A percentile compares a stretch with the other conserved stretches of the same genome.
phyloP scores from a whole-genome alignment of 208 protist genomes.

The Crithidia bombi region DNA sequence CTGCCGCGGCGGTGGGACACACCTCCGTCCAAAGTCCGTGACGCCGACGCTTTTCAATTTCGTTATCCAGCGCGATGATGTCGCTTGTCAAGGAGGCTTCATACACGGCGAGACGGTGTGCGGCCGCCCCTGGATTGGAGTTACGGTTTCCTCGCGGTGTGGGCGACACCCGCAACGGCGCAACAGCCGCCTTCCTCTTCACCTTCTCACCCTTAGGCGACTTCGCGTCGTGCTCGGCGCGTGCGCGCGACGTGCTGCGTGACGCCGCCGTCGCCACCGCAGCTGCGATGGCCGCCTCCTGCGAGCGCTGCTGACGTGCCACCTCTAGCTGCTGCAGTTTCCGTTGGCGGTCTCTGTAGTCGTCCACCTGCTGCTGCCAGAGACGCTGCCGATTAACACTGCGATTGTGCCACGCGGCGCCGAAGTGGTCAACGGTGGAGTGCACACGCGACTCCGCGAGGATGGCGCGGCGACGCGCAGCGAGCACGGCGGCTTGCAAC shows the following conservation, averaged over 20 bases:
- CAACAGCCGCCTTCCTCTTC: neutral
- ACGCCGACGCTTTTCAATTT: conserved; percentile 31
- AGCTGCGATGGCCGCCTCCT: conserved; percentile 4
- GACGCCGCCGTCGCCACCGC: conserved; percentile 27
- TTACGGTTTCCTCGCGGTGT: neutral
- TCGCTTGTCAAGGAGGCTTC: conserved; percentile 24
- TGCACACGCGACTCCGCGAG: conserved; percentile 13
- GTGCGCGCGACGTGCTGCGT: conserved; percentile 7
- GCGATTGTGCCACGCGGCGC: conserved; percentile 12
- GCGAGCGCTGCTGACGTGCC: conserved; percentile 14
- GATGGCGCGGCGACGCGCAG: conserved; percentile 24
- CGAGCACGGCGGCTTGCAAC: conserved; percentile 7
- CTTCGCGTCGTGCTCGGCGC: neutral
- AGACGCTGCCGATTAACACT: neutral
- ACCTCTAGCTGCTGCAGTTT: neutral
- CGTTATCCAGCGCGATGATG: conserved; percentile 18
- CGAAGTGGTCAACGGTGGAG: conserved; percentile 32
- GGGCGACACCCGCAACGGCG: neutral
- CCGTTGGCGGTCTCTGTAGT: neutral
- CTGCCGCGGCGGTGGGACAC: conserved; percentile 19
- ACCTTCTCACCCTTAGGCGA: too few relatives aligned
- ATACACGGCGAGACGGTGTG: conserved; percentile 21
- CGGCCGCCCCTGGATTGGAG: neutral
- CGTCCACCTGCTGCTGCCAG: conserved; percentile 18
- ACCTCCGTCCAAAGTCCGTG: conserved; percentile 24